Percentiles rank a stretch among this genome's conserved stretches.
These are phyloP conservation scores for Fusarium staphyleae DNA, from an alignment of 2,329 filamentous ascomycete species.

Conservation along the genomic window DNA sequence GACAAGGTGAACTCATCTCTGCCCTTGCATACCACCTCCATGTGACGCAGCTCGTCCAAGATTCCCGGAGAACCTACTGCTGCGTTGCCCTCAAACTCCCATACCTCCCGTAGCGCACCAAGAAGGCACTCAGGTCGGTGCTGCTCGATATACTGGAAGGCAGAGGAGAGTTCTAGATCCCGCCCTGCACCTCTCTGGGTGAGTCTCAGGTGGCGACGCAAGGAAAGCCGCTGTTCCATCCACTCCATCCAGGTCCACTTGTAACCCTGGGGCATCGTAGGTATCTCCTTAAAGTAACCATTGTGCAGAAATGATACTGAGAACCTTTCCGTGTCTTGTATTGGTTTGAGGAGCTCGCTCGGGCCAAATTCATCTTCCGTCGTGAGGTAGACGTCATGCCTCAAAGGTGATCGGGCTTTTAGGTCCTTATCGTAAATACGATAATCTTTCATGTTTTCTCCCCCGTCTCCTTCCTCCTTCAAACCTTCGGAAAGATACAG, in stretches of 20 bases:
- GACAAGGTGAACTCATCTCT: not conserved
- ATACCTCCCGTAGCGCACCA: slow-evolving; percentile 9
- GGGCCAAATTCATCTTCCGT: slow-evolving; percentile 21
- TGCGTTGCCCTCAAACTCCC: slow-evolving; percentile 2
- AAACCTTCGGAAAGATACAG: slow-evolving; percentile 28
- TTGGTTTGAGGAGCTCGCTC: slow-evolving; percentile 5
- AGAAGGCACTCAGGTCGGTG: slow-evolving; percentile 11
- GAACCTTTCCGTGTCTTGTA: not conserved
- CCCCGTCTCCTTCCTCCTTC: not conserved
- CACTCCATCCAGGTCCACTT: slow-evolving; percentile 23
- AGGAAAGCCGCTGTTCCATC: slow-evolving; percentile 12
- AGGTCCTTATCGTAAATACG: slow-evolving; percentile 12
- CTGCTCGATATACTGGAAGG: slow-evolving; percentile 18
- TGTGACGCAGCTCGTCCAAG: slow-evolving; percentile 3
- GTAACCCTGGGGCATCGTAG: slow-evolving; percentile 6
- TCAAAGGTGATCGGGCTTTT: not conserved
- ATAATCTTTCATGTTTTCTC: not conserved
- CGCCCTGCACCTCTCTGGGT: not conserved
- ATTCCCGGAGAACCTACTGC: not conserved
- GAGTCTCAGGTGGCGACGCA: slow-evolving; percentile 14
- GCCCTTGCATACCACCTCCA: slow-evolving; percentile 24
- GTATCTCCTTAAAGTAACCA: slow-evolving; percentile 8
- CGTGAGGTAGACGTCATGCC: slow-evolving; percentile 20
- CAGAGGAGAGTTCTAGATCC: not conserved
- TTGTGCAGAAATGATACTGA: slow-evolving; percentile 10